phyloP scores from a whole-genome alignment of 225 moss, liverwort and hornwort species.

The Sphagnum contortum region DNA sequence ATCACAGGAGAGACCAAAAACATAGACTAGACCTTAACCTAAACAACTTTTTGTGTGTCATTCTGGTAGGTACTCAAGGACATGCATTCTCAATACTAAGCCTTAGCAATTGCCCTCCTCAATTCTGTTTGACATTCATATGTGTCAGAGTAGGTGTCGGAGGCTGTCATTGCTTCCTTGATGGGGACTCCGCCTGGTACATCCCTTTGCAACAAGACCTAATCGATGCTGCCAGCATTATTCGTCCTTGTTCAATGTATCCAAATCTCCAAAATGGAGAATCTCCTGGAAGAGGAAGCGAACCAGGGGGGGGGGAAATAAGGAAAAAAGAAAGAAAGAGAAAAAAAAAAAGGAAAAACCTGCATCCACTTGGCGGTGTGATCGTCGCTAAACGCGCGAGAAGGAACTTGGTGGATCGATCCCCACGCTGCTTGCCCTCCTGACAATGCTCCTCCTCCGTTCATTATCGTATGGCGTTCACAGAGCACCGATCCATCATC shows the following conservation, averaged over 20 bases:
- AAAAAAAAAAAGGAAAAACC: constrained; percentile 6
- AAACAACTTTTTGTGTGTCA: not conserved
- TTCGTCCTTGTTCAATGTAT: not conserved
- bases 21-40: not conserved
- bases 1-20: not conserved
- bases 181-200: too few species aligned
- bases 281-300: not conserved
- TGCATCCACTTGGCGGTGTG: constrained; percentile 80
- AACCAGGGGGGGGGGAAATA: not conserved
- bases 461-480: too few species aligned
- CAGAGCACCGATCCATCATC: too few species aligned
- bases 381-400: constrained; percentile 12
- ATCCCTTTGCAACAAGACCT: too few species aligned
- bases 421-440: too few species aligned
- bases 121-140: not conserved
- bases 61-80: not conserved
- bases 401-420: too few species aligned
- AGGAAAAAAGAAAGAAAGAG: not conserved
- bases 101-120: not conserved
- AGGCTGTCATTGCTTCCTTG: too few species aligned
- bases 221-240: not conserved
- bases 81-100: not conserved
- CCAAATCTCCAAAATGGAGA: not conserved
- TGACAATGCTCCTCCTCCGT: too few species aligned
- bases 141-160: not conserved